Percentiles rank a stretch among this genome's conserved stretches.
Conservation (phyloP, 495 filamentous ascomycete species). For the Hypomontagnella monticulosa region DNA sequence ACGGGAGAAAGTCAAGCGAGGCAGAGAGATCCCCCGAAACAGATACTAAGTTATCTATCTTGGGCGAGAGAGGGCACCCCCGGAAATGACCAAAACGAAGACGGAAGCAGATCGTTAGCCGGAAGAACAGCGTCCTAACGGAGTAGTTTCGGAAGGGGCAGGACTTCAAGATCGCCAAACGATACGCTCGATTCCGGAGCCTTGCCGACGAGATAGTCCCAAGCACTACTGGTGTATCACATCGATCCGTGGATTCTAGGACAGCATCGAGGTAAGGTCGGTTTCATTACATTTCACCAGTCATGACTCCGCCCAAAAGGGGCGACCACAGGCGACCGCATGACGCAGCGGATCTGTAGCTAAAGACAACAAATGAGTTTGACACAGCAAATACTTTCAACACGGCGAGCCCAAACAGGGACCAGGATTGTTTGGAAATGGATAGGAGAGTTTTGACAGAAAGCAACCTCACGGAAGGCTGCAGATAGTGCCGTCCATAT, state of each 20-base stretch:
- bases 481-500: slow-evolving; percentile 60
- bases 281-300: slow-evolving; percentile 54
- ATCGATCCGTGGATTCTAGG: slow-evolving; percentile 40
- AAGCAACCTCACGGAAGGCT: slow-evolving; percentile 57
- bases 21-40: slow-evolving; percentile 21
- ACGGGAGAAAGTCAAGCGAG: slow-evolving; percentile 34
- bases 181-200: slow-evolving; percentile 42
- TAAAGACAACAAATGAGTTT: slow-evolving; percentile 59
- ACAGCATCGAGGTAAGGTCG: slow-evolving; percentile 54
- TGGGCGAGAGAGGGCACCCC: slow-evolving; percentile 24
- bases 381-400: slow-evolving; percentile 57
- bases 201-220: slow-evolving; percentile 41
- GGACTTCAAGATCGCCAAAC: slow-evolving; percentile 30
- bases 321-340: slow-evolving; percentile 54
- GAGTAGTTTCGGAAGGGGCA: slow-evolving; percentile 35
- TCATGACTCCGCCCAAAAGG: slow-evolving; percentile 49
- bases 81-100: slow-evolving; percentile 26
- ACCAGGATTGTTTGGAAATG: slow-evolving; percentile 55
- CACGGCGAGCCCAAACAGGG: slow-evolving; percentile 53
- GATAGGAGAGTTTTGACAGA: slow-evolving; percentile 55
- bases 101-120: slow-evolving; percentile 24
- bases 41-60: slow-evolving; percentile 20
- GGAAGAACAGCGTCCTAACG: slow-evolving; percentile 26
- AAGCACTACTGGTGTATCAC: slow-evolving; percentile 42
- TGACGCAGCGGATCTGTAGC: slow-evolving; percentile 55